Conservation (phyloP, 192 early-diverging fungal species). For the Backusella australiensis region DNA sequence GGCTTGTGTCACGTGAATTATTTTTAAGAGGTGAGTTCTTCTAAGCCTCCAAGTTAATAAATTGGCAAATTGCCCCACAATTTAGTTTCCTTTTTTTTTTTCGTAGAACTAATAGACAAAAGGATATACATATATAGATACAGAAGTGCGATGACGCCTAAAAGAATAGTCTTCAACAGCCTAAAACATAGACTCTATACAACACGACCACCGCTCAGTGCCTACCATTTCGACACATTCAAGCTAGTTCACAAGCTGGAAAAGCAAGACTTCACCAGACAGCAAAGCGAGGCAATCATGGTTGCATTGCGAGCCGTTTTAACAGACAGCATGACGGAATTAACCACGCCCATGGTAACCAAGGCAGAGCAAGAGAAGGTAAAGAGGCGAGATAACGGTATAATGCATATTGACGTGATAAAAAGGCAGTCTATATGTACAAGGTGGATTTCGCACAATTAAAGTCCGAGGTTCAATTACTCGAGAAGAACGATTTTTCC, state of each 20-base stretch:
- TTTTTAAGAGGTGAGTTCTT: too few species aligned
- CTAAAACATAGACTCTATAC: not conserved
- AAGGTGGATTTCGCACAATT: slow-evolving; percentile 89
- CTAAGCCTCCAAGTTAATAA: too few species aligned
- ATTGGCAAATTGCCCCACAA: too few species aligned
- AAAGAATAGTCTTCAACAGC: not conserved
- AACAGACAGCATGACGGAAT: slow-evolving; percentile 62
- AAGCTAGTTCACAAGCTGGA: slow-evolving; percentile 71
- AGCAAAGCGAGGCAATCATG: slow-evolving; percentile 80
- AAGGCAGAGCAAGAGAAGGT: slow-evolving; percentile 81
- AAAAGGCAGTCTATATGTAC: slow-evolving; percentile 74
- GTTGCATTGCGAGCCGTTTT: slow-evolving; percentile 68
- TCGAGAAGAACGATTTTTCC: slow-evolving; percentile 89
- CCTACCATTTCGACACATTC: slow-evolving; percentile 80
- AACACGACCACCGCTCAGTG: not conserved
- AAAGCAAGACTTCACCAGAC: slow-evolving; percentile 62
- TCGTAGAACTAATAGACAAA: not conserved
- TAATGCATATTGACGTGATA: not conserved
- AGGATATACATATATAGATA: not conserved
- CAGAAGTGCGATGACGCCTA: not conserved
- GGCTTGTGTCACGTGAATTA: too few species aligned
- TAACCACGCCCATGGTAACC: slow-evolving; percentile 67
- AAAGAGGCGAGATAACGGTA: not conserved
- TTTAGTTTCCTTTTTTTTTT: not conserved
- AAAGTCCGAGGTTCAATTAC: slow-evolving; percentile 81